These are phyloP conservation scores for Fusarium proliferatum DNA, from an alignment of 2,329 filamentous ascomycete species.

Conservation along the genomic window DNA sequence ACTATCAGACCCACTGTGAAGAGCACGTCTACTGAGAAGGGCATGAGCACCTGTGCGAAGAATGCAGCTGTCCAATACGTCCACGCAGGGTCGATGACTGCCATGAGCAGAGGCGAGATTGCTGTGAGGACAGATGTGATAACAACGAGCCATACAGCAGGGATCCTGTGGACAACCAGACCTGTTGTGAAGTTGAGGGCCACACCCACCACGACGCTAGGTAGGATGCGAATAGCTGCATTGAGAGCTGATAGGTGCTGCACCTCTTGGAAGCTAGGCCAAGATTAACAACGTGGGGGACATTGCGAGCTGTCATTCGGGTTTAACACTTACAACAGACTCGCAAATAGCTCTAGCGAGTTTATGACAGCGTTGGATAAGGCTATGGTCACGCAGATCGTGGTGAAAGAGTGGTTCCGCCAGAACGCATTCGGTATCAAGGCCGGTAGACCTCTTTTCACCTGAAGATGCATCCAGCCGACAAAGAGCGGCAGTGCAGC, in stretches of 20 bases:
- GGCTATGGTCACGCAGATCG: slow-evolving; percentile 63
- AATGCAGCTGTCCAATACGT: slow-evolving; percentile 64
- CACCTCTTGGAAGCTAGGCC: slow-evolving; percentile 60
- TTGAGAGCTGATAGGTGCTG: slow-evolving; percentile 57
- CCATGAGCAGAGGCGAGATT: slow-evolving; percentile 65
- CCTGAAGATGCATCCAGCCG: slow-evolving; percentile 64
- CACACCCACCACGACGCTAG: slow-evolving; percentile 56
- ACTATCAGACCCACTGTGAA: slow-evolving; percentile 68
- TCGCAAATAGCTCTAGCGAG: slow-evolving; percentile 59
- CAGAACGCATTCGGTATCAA: slow-evolving; percentile 72
- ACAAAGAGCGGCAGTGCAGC: slow-evolving; percentile 61
- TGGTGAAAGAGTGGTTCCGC: slow-evolving; percentile 66
- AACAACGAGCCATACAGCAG: slow-evolving; percentile 53
- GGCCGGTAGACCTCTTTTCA: slow-evolving; percentile 58
- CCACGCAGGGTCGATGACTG: slow-evolving; percentile 58
- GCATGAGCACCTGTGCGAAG: slow-evolving; percentile 55
- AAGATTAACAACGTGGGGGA: not conserved
- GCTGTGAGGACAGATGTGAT: slow-evolving; percentile 56
- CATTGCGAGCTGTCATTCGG: not conserved
- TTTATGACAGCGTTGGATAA: slow-evolving; percentile 59
- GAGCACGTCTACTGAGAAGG: slow-evolving; percentile 59
- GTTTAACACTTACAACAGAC: slow-evolving; percentile 57
- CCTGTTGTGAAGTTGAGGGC: slow-evolving; percentile 58
- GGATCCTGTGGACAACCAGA: slow-evolving; percentile 57
- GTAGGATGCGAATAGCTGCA: slow-evolving; percentile 57